Evolutionary conservation across 2,329 filamentous ascomycete species (phyloP), one percentile per base, ranked within the genome.

Genomic region (Talaromyces pinophilus): DNA sequence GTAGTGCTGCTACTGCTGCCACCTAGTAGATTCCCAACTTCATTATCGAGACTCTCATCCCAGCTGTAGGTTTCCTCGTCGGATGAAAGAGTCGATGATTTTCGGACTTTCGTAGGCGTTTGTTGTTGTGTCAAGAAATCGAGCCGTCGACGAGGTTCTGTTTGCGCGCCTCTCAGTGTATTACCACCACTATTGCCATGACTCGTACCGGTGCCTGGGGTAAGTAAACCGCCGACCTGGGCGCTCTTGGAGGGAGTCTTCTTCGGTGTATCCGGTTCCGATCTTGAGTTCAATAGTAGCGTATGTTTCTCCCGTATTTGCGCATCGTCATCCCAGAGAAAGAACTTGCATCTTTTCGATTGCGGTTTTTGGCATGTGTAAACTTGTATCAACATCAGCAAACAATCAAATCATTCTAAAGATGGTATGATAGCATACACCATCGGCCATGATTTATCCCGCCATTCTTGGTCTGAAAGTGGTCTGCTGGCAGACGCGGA

Each of bases 281-380:
- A 82, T 62, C 78, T 76, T 28, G 82, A 81, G 69, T 85, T 85
- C 68, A 77, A 81, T 67, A 85, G 72, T 5, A 86, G 75, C 25
- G 81, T 80, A 11, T 75, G 75, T 67, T 82, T 81, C 73, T 86
- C 84, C 22, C 87, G 79, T n/a, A 77, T 69, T 69, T 84, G 81
- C 15, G 87, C 87, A 64, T 88, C 85, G 63, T 84, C 82, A 15
- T 84, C 81, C 87, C 86, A 89, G 0, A 89, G 79, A 66, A 88
- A 89, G 78, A 89, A 88, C 5, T 78, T 79, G 72, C 87, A 89
- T 48, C 81, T 77, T 55, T 82, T 76, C 2, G 76, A 71, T 62
- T 80, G 76, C 40, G 78, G 76, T 70, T 82, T 81, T 69, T 87
- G 84, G 71, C 87, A 89, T 3, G 82, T 85, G 70, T 86, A 87